Base-by-base conservation (phyloP, 768 basidiomycete genomes). In the Xerocomellus chrysenteron region DNA sequence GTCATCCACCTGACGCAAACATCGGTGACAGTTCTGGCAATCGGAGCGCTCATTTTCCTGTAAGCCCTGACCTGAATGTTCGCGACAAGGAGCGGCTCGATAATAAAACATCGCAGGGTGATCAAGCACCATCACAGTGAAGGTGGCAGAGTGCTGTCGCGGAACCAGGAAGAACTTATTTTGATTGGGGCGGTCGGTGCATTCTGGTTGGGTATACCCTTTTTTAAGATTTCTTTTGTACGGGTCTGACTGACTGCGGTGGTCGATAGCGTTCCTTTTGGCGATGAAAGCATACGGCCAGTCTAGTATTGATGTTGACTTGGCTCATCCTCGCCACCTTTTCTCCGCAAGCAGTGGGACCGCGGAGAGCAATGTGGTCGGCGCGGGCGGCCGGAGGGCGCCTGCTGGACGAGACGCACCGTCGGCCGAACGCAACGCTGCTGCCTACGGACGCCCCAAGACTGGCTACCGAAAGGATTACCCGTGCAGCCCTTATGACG, bases 161-260 rank as follows among this genome's bases (percentile, higher is more conserved):
- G 82, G 62, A 78, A 77, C 53, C 90, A 92, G 63, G 88, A 90
- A 65, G 88, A 92, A 65, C 79, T 83, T 71, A 74, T 87, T 19
- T 65, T 92, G 70, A 86, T 92, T 58, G 84, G 76, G 6, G 84
- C 86, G 3, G 79, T 91, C 54, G 88, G 85, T 12, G 73, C 91
- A 55, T 82, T 88, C 67, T 92, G 88, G 87, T 75, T 91, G 48
- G 88, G 90, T 90, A 68, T 68, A 82, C 74, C 35, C 24, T 24
- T 56, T 42, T 14, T 30, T 33, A 3, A 2, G 30, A 4, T 37
- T 24, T 39, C 10, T 2, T 40, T 47, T 36, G 11, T 47, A 12
- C 35, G 32, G 16, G 49, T 54, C 51, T 64, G 53, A 59, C 50
- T 46, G 39, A 33, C 17, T 33, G 40, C 41, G 26, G 19, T 43